Conservation (phyloP, 164 flowering plant species). For the Pachysandra terminalis region DNA sequence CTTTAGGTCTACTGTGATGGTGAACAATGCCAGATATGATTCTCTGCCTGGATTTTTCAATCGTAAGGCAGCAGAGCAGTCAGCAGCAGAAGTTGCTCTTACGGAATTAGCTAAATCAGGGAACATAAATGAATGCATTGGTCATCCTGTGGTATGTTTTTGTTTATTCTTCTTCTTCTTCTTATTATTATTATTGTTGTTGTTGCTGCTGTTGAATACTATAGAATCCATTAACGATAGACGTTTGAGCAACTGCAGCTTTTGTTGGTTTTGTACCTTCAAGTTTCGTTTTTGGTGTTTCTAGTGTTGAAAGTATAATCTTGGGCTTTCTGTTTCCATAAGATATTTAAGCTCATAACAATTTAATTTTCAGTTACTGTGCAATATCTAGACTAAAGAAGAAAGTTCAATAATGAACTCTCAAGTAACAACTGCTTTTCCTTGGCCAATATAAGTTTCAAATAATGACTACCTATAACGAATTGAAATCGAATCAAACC, state of each 20-base stretch:
- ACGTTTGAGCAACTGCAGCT: not conserved
- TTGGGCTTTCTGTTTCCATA: not conserved
- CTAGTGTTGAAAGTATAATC: too few relatives aligned
- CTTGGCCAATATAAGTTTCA: not conserved
- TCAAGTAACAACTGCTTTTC: not conserved
- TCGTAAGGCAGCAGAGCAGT: constrained; percentile 96
- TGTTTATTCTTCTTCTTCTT: too few relatives aligned
- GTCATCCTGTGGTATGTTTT: constrained; percentile 72
- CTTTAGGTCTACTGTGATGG: constrained; percentile 68
- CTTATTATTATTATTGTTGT: too few relatives aligned
- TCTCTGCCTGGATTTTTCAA: constrained; percentile 87
- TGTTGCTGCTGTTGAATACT: not conserved
- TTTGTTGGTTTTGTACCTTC: not conserved
- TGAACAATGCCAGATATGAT: constrained; percentile 61
- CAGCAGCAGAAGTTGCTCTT: constrained; percentile 97
- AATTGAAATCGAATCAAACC: not conserved
- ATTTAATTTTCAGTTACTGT: not conserved
- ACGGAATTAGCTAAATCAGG: constrained; percentile 54
- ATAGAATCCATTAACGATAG: not conserved
- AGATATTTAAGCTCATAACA: not conserved
- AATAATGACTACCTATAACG: not conserved
- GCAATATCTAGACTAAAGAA: not conserved
- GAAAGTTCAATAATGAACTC: not conserved
- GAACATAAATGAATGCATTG: constrained; percentile 35
- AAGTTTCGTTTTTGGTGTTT: not conserved